A percentile compares a stretch with the other conserved stretches of the same genome.
Evolutionary conservation across 1,284 basidiomycete genomes (phyloP).

Genomic region (Cystobasidium slooffiae): DNA sequence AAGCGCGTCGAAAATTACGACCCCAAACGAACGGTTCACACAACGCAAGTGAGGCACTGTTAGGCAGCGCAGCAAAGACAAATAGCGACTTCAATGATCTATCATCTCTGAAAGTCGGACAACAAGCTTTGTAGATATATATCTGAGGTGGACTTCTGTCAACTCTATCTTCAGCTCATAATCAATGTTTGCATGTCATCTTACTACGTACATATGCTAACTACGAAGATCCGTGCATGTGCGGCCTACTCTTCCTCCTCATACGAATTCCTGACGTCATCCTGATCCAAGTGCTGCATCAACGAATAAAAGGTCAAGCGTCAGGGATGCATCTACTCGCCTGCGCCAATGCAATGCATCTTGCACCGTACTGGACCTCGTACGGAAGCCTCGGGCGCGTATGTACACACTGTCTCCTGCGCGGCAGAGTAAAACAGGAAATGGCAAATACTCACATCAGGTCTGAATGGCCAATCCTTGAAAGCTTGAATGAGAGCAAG

Average conservation of each 20-base stretch:
- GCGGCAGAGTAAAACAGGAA: not conserved
- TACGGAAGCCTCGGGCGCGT: not conserved
- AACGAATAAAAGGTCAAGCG: not conserved
- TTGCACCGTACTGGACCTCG: not conserved
- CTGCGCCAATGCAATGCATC: too few relatives aligned
- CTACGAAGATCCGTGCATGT: too few relatives aligned
- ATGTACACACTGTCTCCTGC: not conserved
- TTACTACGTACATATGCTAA: too few relatives aligned
- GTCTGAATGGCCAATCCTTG: conserved; percentile 44
- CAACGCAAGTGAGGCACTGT: conserved; percentile 6
- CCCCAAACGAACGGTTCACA: conserved; percentile 15
- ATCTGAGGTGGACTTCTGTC: not conserved
- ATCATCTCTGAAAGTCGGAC: conserved; percentile 33
- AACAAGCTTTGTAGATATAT: conserved; percentile 15
- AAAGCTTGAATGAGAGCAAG: conserved; percentile 25
- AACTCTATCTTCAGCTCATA: too few relatives aligned
- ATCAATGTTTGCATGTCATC: too few relatives aligned
- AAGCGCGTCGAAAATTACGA: conserved; percentile 65
- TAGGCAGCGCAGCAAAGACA: not conserved
- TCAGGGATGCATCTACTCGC: too few relatives aligned
- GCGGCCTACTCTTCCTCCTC: not conserved
- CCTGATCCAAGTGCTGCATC: conserved; percentile 12
- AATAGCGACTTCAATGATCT: conserved; percentile 44
- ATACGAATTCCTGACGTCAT: not conserved
- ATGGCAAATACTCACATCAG: conserved; percentile 13